A percentile compares a stretch with the other conserved stretches of the same genome.
Evolutionary conservation across 1,284 basidiomycete genomes (phyloP).

Genomic region (Stygiomarasmius scandens): DNA sequence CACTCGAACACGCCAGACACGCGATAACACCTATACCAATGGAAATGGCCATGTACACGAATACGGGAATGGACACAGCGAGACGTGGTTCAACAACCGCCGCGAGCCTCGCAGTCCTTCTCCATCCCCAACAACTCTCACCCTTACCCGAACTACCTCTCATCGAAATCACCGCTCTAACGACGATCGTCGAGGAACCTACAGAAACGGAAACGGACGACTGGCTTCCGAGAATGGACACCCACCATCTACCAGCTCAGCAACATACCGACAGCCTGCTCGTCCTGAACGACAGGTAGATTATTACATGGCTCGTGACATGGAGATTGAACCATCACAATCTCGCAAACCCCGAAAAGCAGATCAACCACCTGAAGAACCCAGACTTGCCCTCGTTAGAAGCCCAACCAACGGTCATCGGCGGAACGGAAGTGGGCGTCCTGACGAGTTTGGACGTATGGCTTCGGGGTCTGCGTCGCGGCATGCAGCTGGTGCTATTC

Average conservation of each 20-base stretch:
- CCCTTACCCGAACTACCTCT: background rate
- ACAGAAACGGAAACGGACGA: conserved; percentile 12
- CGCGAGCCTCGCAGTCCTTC: background rate
- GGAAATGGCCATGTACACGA: background rate
- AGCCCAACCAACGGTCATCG: background rate
- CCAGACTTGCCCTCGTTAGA: background rate
- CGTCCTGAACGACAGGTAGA: no score
- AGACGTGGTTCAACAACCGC: background rate
- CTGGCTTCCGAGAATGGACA: background rate
- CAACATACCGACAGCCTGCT: no score
- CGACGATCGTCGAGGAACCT: background rate
- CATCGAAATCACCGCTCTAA: background rate
- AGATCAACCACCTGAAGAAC: background rate
- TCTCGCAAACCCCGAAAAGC: no score
- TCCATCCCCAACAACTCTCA: background rate
- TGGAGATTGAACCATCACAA: no score
- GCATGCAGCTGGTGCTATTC: background rate
- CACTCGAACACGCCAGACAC: background rate
- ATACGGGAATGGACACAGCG: background rate
- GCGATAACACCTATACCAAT: background rate
- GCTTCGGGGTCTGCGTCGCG: background rate
- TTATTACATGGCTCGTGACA: no score
- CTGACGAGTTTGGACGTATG: background rate
- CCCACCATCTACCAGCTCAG: no score
- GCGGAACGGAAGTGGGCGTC: background rate